phyloP scores from a whole-genome alignment of 1,284 basidiomycete species.

The Apiotrichum mycotoxinovorans region DNA sequence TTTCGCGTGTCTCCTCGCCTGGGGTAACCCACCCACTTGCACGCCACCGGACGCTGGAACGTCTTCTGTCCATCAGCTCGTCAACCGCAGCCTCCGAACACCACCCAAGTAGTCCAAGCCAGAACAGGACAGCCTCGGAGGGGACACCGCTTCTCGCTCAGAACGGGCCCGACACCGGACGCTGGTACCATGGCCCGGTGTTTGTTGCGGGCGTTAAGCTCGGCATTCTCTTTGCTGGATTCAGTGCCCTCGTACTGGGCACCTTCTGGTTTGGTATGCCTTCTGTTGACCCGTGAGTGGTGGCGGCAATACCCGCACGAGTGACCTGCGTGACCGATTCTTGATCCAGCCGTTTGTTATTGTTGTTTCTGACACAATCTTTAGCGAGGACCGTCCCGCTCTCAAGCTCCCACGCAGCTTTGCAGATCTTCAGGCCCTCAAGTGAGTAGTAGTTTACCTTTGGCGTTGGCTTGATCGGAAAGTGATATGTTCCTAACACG shows the following conservation, averaged over 20 bases:
- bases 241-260: conserved; percentile 65
- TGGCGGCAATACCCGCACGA: neutral
- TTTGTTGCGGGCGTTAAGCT: conserved; percentile 78
- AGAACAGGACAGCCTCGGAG: neutral
- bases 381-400: conserved; percentile 67
- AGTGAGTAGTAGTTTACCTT: conserved; percentile 46
- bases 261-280: conserved; percentile 76
- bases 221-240: conserved; percentile 67
- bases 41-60: neutral
- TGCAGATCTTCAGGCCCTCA: conserved; percentile 72
- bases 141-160: conserved; percentile 1
- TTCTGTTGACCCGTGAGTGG: conserved; percentile 67
- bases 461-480: neutral
- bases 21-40: neutral
- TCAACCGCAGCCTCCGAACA: neutral
- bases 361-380: neutral
- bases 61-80: neutral
- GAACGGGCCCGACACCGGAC: conserved; percentile 1
- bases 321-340: neutral
- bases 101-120: neutral
- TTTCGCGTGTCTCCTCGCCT: neutral
- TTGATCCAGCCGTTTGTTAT: neutral
- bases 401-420: conserved; percentile 80
- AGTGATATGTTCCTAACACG: neutral
- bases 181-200: conserved; percentile 56